Evolutionary conservation across 768 basidiomycete species (phyloP), one percentile per base, ranked within the genome.

Genomic region (Termitomyces sp.): DNA sequence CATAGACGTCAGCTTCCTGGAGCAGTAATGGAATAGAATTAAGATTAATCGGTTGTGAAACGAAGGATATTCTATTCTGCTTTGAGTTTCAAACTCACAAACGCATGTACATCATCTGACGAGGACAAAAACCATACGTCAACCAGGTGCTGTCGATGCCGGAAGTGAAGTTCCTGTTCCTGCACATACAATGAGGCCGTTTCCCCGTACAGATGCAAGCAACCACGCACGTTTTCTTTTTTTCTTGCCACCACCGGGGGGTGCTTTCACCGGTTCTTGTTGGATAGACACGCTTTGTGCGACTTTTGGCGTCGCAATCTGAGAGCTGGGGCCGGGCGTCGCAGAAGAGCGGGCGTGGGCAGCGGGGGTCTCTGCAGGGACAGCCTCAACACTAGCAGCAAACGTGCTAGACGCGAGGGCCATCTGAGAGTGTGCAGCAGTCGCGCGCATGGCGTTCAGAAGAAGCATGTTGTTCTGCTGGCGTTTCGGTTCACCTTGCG

Each of bases 381-480:
- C 50, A 52, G 61, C 69, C 46, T 74, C 74, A 14, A 69, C 61
- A 55, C 69, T 71, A 13, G 70, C 61, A 55, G 72, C 46, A 70
- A 71, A 72, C 20, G 72, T 61, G 61, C 69, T 76, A 36, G 80
- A 73, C 33, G 79, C 71, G 57, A 85, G 78, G 0, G 82, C 73
- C 61, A 77, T 76, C 62, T 76, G 83, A 20, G 89, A 82, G 64
- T 92, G 89, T 50, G 80, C 74, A 6, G 89, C 90, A 0, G 91
- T 91, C 4, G 89, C 83, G 63, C 79, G 83, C 89, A 94, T 90
- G 8, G 92, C 92, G 61, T 88, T 86, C 66, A 85, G 73, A 63
- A 93, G 78, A 23, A 91, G 78, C 63, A 80, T 74, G 58, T 78
- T 84, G 68, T 92, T 91, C 68, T 88, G 83, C 63, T 83, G 83